Conservation (phyloP, 2,329 filamentous ascomycete genomes). For the Pyrenochaeta sp. region DNA sequence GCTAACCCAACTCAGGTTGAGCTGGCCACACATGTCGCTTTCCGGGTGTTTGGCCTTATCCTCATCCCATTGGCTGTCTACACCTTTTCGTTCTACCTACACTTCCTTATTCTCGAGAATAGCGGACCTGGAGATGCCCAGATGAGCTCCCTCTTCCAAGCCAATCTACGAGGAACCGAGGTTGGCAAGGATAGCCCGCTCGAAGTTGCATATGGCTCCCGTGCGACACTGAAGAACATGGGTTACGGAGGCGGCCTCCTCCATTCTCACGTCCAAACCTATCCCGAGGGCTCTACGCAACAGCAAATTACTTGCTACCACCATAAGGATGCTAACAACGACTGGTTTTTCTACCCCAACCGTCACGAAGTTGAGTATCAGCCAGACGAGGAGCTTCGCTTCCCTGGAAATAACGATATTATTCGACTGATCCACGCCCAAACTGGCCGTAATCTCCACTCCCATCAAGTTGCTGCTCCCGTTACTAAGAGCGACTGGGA, state of each 20-base stretch:
- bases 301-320: slow-evolving; percentile 99
- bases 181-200: slow-evolving; percentile 95
- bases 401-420: slow-evolving; percentile 77
- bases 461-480: slow-evolving; percentile 87
- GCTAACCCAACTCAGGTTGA: slow-evolving; percentile 58
- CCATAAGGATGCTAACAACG: slow-evolving; percentile 99
- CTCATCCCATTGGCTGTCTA: slow-evolving; percentile 90
- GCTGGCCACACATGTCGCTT: slow-evolving; percentile 79
- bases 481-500: slow-evolving; percentile 89
- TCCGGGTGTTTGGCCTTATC: slow-evolving; percentile 87
- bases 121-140: slow-evolving; percentile 98
- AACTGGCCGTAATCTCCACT: slow-evolving; percentile 97
- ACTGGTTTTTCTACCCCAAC: slow-evolving; percentile 99
- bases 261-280: slow-evolving; percentile 96
- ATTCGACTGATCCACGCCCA: slow-evolving; percentile 93
- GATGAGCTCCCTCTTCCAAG: slow-evolving; percentile 99
- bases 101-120: slow-evolving; percentile 93
- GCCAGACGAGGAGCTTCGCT: slow-evolving; percentile 72
- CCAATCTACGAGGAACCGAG: slow-evolving; percentile 91
- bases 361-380: slow-evolving; percentile 78
- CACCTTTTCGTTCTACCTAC: slow-evolving; percentile 92
- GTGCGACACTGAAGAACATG: slow-evolving; percentile 97
- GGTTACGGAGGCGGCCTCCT: slow-evolving; percentile 96
- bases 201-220: slow-evolving; percentile 88
- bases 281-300: slow-evolving; percentile 89